A percentile compares a stretch with the other conserved stretches of the same genome.
Conservation (phyloP, 208 protist genomes). For the Trypanosoma platydactyli region DNA sequence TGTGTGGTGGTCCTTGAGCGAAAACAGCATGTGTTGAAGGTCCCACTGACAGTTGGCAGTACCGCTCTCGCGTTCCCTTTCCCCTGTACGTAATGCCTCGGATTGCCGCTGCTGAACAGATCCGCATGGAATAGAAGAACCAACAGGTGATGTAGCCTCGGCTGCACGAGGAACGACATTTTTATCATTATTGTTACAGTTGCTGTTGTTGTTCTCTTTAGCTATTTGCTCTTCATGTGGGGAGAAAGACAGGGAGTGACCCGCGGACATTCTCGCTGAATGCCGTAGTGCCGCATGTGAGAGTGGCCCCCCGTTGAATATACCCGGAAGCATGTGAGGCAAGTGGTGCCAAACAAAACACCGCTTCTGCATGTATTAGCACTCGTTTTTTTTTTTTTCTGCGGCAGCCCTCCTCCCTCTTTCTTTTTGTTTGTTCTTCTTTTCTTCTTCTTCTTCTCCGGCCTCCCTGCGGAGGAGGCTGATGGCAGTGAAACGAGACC, state of each 20-base stretch:
- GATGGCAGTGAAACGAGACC: too few species aligned
- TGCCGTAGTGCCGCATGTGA: neutral
- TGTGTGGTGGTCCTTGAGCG: slow-evolving; percentile 40
- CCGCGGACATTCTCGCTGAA: neutral
- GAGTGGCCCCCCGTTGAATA: too few species aligned
- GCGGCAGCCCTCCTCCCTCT: neutral
- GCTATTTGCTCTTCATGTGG: too few species aligned
- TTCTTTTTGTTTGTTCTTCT: slow-evolving; percentile 4
- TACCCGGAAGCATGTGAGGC: too few species aligned
- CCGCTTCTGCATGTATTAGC: slow-evolving; percentile 1
- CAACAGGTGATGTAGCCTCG: neutral
- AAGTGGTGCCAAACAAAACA: neutral
- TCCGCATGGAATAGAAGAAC: neutral
- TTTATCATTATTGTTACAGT: neutral
- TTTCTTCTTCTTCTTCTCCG: slow-evolving; percentile 3
- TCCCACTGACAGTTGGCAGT: neutral
- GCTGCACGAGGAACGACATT: neutral
- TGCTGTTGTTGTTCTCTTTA: neutral
- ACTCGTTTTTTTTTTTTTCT: neutral
- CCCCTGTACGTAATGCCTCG: neutral
- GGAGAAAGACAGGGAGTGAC: neutral
- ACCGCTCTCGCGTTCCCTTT: neutral
- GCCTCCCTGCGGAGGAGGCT: neutral
- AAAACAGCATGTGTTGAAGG: slow-evolving; percentile 43
- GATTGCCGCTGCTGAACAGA: neutral